Evolutionary conservation across 176 grass and related monocot species (phyloP), one percentile per base, ranked within the genome.

Genomic region (Thinopyrum elongatum): DNA sequence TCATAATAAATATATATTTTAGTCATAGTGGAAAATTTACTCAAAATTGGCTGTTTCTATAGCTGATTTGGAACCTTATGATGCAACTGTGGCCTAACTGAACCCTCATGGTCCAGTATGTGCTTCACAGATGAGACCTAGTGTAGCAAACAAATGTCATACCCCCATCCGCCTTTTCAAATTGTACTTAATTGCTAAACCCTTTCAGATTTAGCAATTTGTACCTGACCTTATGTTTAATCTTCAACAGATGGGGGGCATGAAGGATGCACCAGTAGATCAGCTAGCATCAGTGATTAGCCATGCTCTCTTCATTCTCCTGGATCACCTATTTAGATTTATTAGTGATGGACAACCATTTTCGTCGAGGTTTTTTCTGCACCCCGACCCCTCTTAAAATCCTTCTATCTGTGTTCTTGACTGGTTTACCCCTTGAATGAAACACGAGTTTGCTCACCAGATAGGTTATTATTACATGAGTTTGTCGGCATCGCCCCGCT

Each of bases 231-330:
- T 80, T 84, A 61, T 22, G 23, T 84, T 75, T 29, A 76, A 53
- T 80, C 39, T 81, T 92, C 81, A 51, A 77, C 87, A 95, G 93
- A 90, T 88, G 85, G 79, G 85, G 85, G 77, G 28, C 76, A 84
- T 86, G 63, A 76, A 64, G 78, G 88, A 79, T 77, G 51, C 36
- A 84, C 83, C 73, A 71, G 57, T 64, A 81, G 66, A 86, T 90
- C 60, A 31, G 34, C 41, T 80, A 91, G 76, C 28, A 74, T 80
- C 46, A 74, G 26, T 75, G 84, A 75, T 90, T 83, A 84, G 79
- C 82, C 71, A 82, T 80, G 85, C 47, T 84, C 31, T 80, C 76
- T 51, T 74, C 68, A 69, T 87, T 87, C 75, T 90, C 71, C 73
- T 68, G 44, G 76, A 76, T 31, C 70, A 29, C 59, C 53, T 26